These are phyloP conservation scores for Raphanus raphanistrum DNA, from an alignment of 345 rosid genomes.

Conservation along the genomic window DNA sequence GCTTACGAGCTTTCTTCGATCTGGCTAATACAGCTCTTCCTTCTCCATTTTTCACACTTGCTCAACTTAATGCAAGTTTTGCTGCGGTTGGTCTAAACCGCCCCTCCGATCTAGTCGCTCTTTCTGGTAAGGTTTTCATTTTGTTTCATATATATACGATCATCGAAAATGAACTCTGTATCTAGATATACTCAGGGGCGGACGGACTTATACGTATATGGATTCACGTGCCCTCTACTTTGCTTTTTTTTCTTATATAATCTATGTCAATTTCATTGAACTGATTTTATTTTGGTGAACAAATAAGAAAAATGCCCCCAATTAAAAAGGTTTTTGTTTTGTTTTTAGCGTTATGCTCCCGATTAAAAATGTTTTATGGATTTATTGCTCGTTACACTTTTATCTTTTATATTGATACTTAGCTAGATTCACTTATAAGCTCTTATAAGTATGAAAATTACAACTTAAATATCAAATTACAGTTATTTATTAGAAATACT, in stretches of 20 bases:
- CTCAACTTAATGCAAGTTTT: conserved; percentile 26
- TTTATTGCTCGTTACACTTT: too few species aligned
- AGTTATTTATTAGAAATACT: background rate
- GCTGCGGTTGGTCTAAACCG: conserved; percentile 34
- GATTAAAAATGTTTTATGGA: too few species aligned
- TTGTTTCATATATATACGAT: background rate
- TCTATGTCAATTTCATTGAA: too few species aligned
- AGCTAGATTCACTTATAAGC: too few species aligned
- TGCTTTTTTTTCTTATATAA: too few species aligned
- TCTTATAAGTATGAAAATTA: background rate
- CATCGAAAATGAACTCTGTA: background rate
- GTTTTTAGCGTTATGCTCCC: too few species aligned
- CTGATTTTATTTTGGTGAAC: too few species aligned
- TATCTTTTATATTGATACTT: too few species aligned
- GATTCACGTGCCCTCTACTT: too few species aligned
- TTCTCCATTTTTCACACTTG: conserved; percentile 25
- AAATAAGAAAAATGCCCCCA: too few species aligned
- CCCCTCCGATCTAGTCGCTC: conserved; percentile 38
- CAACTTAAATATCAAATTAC: background rate
- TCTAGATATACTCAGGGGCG: background rate
- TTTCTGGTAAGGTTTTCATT: conserved; percentile 37
- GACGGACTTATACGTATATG: too few species aligned
- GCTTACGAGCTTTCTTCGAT: conserved; percentile 34
- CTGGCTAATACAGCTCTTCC: conserved; percentile 40
- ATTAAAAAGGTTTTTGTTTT: too few species aligned